phyloP scores from a whole-genome alignment of 495 filamentous ascomycete species.

The Aspergillus cristatus region DNA sequence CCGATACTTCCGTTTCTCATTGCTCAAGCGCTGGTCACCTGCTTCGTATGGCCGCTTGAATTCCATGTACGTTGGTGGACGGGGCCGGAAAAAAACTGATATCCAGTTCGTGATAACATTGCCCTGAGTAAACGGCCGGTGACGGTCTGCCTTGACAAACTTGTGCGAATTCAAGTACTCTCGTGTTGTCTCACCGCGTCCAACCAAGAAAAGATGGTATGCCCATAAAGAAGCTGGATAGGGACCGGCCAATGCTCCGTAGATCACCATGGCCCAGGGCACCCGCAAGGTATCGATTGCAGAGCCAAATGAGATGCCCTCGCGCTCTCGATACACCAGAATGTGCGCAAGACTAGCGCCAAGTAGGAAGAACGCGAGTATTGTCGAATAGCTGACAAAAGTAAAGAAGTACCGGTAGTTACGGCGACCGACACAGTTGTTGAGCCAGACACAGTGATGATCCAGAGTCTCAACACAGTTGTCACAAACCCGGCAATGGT shows the following conservation, averaged over 20 bases:
- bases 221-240: slow-evolving; percentile 78
- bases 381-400: slow-evolving; percentile 65
- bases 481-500: slow-evolving; percentile 94
- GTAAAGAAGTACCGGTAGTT: slow-evolving; percentile 98
- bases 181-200: slow-evolving; percentile 84
- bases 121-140: slow-evolving; percentile 80
- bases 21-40: slow-evolving; percentile 80
- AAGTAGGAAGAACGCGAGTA: slow-evolving; percentile 69
- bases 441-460: slow-evolving; percentile 98
- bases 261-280: slow-evolving; percentile 84
- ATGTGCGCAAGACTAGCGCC: slow-evolving; percentile 73
- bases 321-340: slow-evolving; percentile 53
- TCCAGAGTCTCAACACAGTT: slow-evolving; percentile 97
- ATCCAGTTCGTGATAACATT: slow-evolving; percentile 71
- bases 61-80: slow-evolving; percentile 81
- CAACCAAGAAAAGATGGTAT: slow-evolving; percentile 87
- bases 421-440: slow-evolving; percentile 93
- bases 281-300: slow-evolving; percentile 63
- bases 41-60: slow-evolving; percentile 70
- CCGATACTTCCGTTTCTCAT: slow-evolving; percentile 45
- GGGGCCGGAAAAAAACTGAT: slow-evolving; percentile 68
- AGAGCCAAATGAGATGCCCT: slow-evolving; percentile 53
- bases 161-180: slow-evolving; percentile 96
- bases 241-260: slow-evolving; percentile 59
- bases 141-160: slow-evolving; percentile 82